Evolutionary conservation across 768 basidiomycete species (phyloP).

Genomic region (Trametes coccinea): DNA sequence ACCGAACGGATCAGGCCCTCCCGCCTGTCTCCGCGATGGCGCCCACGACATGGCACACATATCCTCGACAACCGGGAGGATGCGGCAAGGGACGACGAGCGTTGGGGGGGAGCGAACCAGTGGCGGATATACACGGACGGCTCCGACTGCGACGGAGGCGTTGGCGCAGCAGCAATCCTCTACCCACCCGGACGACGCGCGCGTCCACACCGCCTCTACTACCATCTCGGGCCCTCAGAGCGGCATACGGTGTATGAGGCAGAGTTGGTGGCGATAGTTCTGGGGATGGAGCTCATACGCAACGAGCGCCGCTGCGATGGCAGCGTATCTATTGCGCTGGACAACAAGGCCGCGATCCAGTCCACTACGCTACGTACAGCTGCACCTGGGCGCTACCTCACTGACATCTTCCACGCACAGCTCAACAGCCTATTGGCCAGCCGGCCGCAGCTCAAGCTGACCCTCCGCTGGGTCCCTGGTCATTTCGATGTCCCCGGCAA

Average conservation of each 20-base stretch:
- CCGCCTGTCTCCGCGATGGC: slow-evolving; percentile 13
- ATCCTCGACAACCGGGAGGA: slow-evolving; percentile 4
- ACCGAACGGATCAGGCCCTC: slow-evolving; percentile 21
- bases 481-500: slow-evolving; percentile 19
- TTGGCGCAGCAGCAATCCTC: too few relatives aligned
- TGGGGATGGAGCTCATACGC: slow-evolving; percentile 30
- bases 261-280: slow-evolving; percentile 31
- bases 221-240: too few relatives aligned
- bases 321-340: slow-evolving; percentile 1
- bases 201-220: too few relatives aligned
- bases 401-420: not conserved
- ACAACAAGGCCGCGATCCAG: slow-evolving; percentile 11
- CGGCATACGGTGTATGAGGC: slow-evolving; percentile 31
- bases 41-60: not conserved
- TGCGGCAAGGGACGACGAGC: slow-evolving; percentile 9
- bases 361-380: not conserved
- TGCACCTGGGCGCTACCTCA: not conserved
- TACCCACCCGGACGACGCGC: too few relatives aligned
- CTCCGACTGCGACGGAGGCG: slow-evolving; percentile 25
- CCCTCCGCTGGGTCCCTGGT: slow-evolving; percentile 17
- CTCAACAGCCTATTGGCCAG: not conserved
- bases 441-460: slow-evolving; percentile 1
- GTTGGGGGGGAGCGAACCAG: not conserved
- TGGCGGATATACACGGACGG: slow-evolving; percentile 33
- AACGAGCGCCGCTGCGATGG: not conserved